Evolutionary conservation across 2,329 filamentous ascomycete genomes (phyloP).

Genomic region (Colletotrichum musae): DNA sequence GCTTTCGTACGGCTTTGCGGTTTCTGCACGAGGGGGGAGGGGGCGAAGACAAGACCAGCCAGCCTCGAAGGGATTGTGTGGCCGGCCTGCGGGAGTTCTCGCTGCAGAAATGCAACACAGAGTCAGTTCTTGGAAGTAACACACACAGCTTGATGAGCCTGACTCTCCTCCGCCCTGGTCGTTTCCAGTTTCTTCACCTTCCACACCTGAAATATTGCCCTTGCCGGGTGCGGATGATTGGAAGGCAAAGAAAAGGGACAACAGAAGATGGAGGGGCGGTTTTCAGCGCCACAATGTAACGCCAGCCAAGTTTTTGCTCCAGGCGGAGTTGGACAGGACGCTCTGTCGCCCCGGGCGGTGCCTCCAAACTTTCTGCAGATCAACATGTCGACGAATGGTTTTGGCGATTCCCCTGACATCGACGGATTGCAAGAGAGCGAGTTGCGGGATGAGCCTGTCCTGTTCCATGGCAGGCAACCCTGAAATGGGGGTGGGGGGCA

Average conservation of each 20-base stretch:
- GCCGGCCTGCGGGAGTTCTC: no score
- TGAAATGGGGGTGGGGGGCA: slow-evolving; percentile 27
- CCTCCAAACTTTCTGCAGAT: slow-evolving; percentile 25
- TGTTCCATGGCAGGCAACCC: neutral
- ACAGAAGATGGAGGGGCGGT: no score
- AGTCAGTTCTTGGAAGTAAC: neutral
- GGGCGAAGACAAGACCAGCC: no score
- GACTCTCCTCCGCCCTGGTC: neutral
- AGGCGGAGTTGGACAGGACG: slow-evolving; percentile 23
- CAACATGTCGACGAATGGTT: slow-evolving; percentile 13
- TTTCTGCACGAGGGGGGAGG: no score
- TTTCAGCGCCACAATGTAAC: slow-evolving; percentile 29
- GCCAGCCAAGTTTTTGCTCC: slow-evolving; percentile 26
- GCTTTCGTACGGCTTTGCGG: no score
- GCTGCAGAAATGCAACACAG: no score
- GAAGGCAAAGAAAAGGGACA: neutral
- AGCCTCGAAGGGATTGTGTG: no score
- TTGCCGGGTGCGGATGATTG: neutral
- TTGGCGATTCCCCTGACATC: neutral
- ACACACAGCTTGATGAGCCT: neutral
- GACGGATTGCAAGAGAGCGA: neutral
- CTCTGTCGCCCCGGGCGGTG: slow-evolving; percentile 12
- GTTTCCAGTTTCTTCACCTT: neutral
- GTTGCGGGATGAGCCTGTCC: slow-evolving; percentile 17
- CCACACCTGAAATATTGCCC: neutral